phyloP scores from a whole-genome alignment of 306 rosid genomes.

The Phaseolus lunatus region DNA sequence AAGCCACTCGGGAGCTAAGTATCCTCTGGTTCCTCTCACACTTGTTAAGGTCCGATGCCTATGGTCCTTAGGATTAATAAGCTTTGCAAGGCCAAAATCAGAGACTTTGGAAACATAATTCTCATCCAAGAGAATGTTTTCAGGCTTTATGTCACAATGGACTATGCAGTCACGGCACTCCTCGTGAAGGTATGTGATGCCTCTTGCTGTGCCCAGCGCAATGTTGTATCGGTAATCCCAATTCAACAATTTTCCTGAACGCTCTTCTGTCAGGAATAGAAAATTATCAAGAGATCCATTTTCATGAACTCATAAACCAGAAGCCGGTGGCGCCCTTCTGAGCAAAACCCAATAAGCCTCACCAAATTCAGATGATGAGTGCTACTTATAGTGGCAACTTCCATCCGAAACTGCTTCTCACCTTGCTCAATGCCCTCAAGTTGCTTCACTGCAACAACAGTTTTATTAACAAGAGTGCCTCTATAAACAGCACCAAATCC shows the following conservation, averaged over 20 bases:
- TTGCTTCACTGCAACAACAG: slow-evolving; percentile 81
- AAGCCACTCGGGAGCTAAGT: slow-evolving; percentile 73
- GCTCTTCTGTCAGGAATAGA: slow-evolving; percentile 52
- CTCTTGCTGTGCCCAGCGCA: slow-evolving; percentile 68
- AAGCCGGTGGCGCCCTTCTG: slow-evolving; percentile 66
- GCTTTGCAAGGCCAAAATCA: slow-evolving; percentile 69
- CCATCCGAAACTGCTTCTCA: slow-evolving; percentile 90
- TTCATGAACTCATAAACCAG: slow-evolving; percentile 44
- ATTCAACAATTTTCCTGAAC: slow-evolving; percentile 50
- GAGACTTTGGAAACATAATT: slow-evolving; percentile 64
- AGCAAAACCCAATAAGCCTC: slow-evolving; percentile 78
- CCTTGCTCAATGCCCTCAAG: slow-evolving; percentile 91
- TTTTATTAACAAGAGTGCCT: slow-evolving; percentile 71
- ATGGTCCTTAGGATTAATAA: slow-evolving; percentile 51
- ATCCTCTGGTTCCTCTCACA: slow-evolving; percentile 68
- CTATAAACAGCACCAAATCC: slow-evolving; percentile 82
- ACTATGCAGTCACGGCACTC: slow-evolving; percentile 72
- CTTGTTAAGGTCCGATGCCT: slow-evolving; percentile 57
- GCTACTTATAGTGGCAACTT: slow-evolving; percentile 85
- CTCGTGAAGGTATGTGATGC: slow-evolving; percentile 76
- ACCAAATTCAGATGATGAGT: slow-evolving; percentile 93
- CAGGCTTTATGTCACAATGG: slow-evolving; percentile 76
- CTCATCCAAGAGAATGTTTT: slow-evolving; percentile 72
- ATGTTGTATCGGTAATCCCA: slow-evolving; percentile 64
- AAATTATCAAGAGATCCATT: slow-evolving; percentile 13